These are phyloP conservation scores for Wickerhamiella lipophila DNA, from an alignment of 805 yeast genomes.

Conservation along the genomic window DNA sequence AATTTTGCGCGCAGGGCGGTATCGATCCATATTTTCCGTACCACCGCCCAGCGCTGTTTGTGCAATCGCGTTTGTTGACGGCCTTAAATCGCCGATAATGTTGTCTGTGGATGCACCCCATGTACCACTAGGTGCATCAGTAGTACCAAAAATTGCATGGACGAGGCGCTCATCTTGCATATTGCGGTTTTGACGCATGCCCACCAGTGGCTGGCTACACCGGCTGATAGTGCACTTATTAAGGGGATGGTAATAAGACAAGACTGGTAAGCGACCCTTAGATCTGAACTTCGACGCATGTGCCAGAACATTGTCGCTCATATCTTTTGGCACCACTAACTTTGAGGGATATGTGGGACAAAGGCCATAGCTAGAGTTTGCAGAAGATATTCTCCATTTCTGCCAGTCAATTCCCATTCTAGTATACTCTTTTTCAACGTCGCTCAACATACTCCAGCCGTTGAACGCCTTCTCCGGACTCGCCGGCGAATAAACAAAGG, in stretches of 20 bases:
- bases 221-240: constrained; percentile 65
- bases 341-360: constrained; percentile 63
- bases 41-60: constrained; percentile 98
- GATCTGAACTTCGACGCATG: constrained; percentile 83
- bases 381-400: constrained; percentile 55
- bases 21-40: constrained; percentile 82
- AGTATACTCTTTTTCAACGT: constrained; percentile 48
- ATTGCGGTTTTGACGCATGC: constrained; percentile 74
- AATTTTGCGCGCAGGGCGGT: constrained; percentile 53
- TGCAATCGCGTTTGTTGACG: constrained; percentile 88
- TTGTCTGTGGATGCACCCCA: constrained; percentile 36
- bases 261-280: constrained; percentile 68
- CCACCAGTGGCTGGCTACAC: constrained; percentile 88
- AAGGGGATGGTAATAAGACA: constrained; percentile 58
- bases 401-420: constrained; percentile 49
- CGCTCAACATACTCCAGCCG: constrained; percentile 60
- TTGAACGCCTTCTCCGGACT: constrained; percentile 47
- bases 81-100: constrained; percentile 81
- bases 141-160: constrained; percentile 56
- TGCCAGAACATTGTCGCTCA: constrained; percentile 68
- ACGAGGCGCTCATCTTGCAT: constrained; percentile 83
- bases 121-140: constrained; percentile 27
- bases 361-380: constrained; percentile 46
- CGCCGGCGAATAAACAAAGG: constrained; percentile 69
- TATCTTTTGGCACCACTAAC: constrained; percentile 57